phyloP scores from a whole-genome alignment of 257 asterid species.

The Striga asiatica region DNA sequence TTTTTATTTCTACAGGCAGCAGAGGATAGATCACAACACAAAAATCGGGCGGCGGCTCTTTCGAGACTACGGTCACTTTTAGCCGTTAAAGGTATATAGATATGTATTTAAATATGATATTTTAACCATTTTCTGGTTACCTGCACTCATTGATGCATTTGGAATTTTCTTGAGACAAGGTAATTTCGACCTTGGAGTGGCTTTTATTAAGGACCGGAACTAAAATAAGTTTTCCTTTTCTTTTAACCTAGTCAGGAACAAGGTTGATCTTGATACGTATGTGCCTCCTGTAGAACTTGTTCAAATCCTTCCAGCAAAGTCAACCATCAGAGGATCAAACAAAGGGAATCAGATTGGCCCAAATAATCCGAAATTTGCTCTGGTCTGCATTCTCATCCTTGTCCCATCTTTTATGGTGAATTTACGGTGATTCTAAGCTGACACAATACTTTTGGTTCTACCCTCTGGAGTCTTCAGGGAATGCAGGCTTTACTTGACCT shows the following conservation, averaged over 20 bases:
- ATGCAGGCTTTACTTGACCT: slow-evolving; percentile 93
- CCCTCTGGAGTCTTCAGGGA: slow-evolving; percentile 41
- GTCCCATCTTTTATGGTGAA: not conserved
- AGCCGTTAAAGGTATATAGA: slow-evolving; percentile 67
- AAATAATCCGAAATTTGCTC: slow-evolving; percentile 65
- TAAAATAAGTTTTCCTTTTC: slow-evolving; percentile 4
- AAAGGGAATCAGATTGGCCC: slow-evolving; percentile 84
- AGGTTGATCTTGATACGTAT: slow-evolving; percentile 64
- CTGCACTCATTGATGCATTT: not conserved
- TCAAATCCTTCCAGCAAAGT: slow-evolving; percentile 78
- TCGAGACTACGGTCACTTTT: slow-evolving; percentile 58
- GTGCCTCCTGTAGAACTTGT: slow-evolving; percentile 80
- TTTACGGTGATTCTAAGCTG: not conserved
- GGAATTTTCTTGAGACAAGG: not conserved
- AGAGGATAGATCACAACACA: slow-evolving; percentile 92
- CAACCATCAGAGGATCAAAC: slow-evolving; percentile 56
- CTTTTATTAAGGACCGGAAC: slow-evolving; percentile 4
- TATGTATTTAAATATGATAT: too few relatives aligned
- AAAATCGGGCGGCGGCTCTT: slow-evolving; percentile 76
- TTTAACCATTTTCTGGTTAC: not conserved
- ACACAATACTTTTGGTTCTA: not conserved
- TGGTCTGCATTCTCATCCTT: slow-evolving; percentile 36
- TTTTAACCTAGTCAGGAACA: slow-evolving; percentile 57
- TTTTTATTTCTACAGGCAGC: slow-evolving; percentile 47
- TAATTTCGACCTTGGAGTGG: too few relatives aligned